These are phyloP conservation scores for Eleusine coracana DNA, from an alignment of 176 grass and related monocot species.

Conservation along the genomic window DNA sequence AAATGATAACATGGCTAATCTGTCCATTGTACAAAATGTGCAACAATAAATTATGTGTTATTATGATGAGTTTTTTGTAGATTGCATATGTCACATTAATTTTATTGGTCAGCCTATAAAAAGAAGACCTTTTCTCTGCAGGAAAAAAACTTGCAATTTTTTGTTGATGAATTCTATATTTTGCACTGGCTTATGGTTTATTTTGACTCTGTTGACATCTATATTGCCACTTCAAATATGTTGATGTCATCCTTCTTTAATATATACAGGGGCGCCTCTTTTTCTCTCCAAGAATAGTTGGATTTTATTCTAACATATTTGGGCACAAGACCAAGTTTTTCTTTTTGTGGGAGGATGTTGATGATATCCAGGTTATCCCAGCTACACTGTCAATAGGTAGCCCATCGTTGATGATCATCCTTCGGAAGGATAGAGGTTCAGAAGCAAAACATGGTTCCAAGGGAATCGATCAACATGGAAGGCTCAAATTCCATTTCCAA, in stretches of 20 bases:
- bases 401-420: conserved; percentile 76
- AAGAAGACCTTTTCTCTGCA: background rate
- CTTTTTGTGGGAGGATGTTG: conserved; percentile 98
- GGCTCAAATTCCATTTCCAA: conserved; percentile 83
- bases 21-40: background rate
- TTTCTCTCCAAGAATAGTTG: conserved; percentile 96
- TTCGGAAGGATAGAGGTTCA: conserved; percentile 77
- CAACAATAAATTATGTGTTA: background rate
- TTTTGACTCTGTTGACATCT: background rate
- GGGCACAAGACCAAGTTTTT: conserved; percentile 99
- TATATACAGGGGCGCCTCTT: conserved; percentile 79
- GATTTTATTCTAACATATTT: conserved; percentile 93
- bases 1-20: background rate
- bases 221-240: conserved; percentile 29
- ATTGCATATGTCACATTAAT: background rate
- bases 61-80: conserved; percentile 11
- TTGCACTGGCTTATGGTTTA: background rate
- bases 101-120: background rate
- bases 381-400: conserved; percentile 78
- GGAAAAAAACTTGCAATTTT: background rate
- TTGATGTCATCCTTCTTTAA: conserved; percentile 6
- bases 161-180: conserved; percentile 5
- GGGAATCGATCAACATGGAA: conserved; percentile 67
- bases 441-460: conserved; percentile 91
- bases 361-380: conserved; percentile 84